Base-by-base conservation (phyloP, 805 yeast genomes). In the Torulaspora gathmanii region DNA sequence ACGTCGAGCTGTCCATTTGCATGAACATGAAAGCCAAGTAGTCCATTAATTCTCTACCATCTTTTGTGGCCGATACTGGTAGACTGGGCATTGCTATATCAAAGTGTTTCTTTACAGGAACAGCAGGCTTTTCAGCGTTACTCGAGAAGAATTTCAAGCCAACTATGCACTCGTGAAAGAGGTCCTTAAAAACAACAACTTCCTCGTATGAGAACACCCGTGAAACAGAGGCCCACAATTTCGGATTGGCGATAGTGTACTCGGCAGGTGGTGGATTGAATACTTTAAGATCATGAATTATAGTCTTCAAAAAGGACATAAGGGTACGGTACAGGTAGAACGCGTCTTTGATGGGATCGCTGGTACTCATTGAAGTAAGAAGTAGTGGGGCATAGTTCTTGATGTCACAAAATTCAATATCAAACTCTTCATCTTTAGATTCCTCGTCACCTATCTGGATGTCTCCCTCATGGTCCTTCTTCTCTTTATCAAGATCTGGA, bases 11-110 rank as follows among this genome's bases (percentile, higher is more conserved):
- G 60, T 95, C 99, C 44, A 95, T 78, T 60, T 88, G 95, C 54
- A 89, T 86, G 65, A 88, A 93, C 56, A 93, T 86, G 1, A 95
- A 84, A 0, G 96, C 96, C 61, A 93, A 80, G 3, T 89, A 83
- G 60, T 95, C 99, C 96, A 93, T 89, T 46, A 90, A 70, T 56
- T 93, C 99, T 55, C 90, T 88, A 47, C 90, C 96, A 58, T 91
- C 98, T 55, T 88, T 89, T 1, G 95, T 81, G 0, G 95, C 86
- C 1, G 90, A 80, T 10, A 87, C 85, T 3, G 96, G 95, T 30
- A 86, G 67, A 46, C 83, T 83, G 4, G 95, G 91, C 7, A 89
- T 91, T 12, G 84, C 78, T 1, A 85, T 75, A 47, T 85, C 86
- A 60, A 82, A 82, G 46, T 54, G 63, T 41, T 54, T 61, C 33